These are phyloP conservation scores for Stephania yunnanensis DNA, from an alignment of 164 flowering plant species.

Conservation along the genomic window DNA sequence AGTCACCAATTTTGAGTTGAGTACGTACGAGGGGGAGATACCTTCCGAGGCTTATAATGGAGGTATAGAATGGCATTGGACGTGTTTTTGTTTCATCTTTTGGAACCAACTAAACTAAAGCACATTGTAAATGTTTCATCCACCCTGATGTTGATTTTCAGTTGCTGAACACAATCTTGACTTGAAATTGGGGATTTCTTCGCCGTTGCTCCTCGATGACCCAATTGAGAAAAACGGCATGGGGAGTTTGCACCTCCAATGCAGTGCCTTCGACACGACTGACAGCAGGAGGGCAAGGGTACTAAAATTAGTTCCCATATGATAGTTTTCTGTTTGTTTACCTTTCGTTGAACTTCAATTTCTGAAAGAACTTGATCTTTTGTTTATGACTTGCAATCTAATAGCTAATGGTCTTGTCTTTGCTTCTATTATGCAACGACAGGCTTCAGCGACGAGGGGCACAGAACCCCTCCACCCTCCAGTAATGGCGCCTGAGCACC, in stretches of 20 bases:
- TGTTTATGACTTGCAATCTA: not conserved
- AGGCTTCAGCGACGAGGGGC: constrained; percentile 8
- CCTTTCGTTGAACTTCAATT: not conserved
- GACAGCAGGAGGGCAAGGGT: constrained; percentile 36
- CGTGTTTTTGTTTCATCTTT: not conserved
- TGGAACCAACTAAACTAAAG: not conserved
- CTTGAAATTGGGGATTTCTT: constrained; percentile 59
- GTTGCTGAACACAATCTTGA: constrained; percentile 47
- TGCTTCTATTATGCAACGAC: not conserved
- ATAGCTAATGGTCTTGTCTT: constrained; percentile 1
- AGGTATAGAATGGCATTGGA: constrained; percentile 29
- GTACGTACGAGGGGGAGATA: constrained; percentile 58
- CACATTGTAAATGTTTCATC: not conserved
- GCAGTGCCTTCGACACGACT: constrained; percentile 25
- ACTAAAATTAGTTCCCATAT: not conserved
- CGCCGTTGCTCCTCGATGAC: constrained; percentile 25
- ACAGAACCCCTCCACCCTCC: constrained; percentile 17
- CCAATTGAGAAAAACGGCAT: constrained; percentile 22
- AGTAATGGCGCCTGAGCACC: constrained; percentile 24
- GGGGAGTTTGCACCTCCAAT: constrained; percentile 24
- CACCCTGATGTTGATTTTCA: constrained; percentile 16
- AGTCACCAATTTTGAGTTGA: constrained; percentile 82
- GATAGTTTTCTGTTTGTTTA: not conserved
- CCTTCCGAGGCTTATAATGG: constrained; percentile 33
- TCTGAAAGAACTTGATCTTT: not conserved